Conservation (phyloP, 768 basidiomycete species). For the Mycena olivaceomarginata region DNA sequence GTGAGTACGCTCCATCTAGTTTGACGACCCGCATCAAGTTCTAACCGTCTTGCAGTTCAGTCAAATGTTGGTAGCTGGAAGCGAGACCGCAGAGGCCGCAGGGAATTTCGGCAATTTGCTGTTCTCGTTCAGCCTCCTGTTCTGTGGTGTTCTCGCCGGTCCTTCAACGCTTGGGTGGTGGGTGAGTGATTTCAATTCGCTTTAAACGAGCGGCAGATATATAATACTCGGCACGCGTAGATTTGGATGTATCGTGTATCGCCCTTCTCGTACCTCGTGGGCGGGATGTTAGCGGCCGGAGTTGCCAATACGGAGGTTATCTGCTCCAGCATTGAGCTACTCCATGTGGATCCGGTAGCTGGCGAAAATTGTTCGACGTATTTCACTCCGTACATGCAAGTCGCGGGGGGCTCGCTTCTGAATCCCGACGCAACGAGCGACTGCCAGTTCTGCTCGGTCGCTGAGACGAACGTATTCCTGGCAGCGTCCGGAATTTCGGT, state of each 20-base stretch:
- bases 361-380: conserved; percentile 74
- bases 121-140: conserved; percentile 63
- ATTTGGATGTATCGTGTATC: conserved; percentile 62
- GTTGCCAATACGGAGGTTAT: conserved; percentile 55
- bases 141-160: conserved; percentile 61
- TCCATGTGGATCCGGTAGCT: conserved; percentile 69
- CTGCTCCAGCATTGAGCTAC: conserved; percentile 74
- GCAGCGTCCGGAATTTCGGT: conserved; percentile 70
- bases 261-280: conserved; percentile 59
- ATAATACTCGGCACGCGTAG: conserved; percentile 43
- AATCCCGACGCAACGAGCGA: conserved; percentile 71
- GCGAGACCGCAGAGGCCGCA: conserved; percentile 59
- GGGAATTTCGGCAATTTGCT: conserved; percentile 63
- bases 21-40: background rate
- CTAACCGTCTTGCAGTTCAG: conserved; percentile 46
- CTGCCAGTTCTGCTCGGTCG: conserved; percentile 77
- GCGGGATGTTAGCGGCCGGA: conserved; percentile 52
- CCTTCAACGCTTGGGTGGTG: conserved; percentile 49
- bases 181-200: conserved; percentile 32
- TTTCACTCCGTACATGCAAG: conserved; percentile 67
- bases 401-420: conserved; percentile 73
- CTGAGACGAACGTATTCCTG: conserved; percentile 78
- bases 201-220: background rate
- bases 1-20: background rate
- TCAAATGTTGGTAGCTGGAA: conserved; percentile 58